A percentile compares a stretch with the other conserved stretches of the same genome.
Evolutionary conservation across 306 rosid species (phyloP).

Genomic region (Quercus bicolor): DNA sequence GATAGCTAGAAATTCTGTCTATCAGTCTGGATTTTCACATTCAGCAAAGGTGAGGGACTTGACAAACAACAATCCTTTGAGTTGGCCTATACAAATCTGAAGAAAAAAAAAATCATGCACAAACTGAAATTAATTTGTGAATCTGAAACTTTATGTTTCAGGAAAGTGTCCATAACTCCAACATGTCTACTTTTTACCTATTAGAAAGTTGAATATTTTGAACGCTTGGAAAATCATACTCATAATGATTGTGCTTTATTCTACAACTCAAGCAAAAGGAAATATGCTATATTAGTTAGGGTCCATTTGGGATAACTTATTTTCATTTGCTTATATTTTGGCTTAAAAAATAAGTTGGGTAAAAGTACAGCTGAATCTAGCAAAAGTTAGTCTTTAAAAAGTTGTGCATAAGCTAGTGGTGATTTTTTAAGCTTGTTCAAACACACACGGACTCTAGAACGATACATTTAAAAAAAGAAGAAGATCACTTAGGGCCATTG

Average conservation of each 20-base stretch:
- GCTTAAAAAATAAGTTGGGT: too few species aligned
- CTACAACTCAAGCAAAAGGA: neutral
- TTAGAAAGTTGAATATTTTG: neutral
- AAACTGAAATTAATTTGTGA: neutral
- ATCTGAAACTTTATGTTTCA: neutral
- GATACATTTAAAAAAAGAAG: too few species aligned
- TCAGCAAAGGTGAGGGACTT: conserved; percentile 55
- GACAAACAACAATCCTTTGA: neutral
- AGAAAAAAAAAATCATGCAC: neutral
- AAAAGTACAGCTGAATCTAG: too few species aligned
- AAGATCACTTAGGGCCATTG: neutral
- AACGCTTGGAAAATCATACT: neutral
- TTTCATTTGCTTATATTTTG: too few species aligned
- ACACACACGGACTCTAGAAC: too few species aligned
- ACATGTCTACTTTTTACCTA: neutral
- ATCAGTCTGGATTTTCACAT: conserved; percentile 89
- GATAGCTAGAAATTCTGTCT: conserved; percentile 84
- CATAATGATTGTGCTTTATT: too few species aligned
- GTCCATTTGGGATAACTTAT: neutral
- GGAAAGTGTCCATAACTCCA: neutral
- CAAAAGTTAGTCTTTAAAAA: too few species aligned
- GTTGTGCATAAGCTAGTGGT: too few species aligned
- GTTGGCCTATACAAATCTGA: neutral
- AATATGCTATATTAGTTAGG: neutral
- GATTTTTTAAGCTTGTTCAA: too few species aligned